phyloP scores from a whole-genome alignment of 495 filamentous ascomycete genomes.

The Entonaema liquescens region DNA sequence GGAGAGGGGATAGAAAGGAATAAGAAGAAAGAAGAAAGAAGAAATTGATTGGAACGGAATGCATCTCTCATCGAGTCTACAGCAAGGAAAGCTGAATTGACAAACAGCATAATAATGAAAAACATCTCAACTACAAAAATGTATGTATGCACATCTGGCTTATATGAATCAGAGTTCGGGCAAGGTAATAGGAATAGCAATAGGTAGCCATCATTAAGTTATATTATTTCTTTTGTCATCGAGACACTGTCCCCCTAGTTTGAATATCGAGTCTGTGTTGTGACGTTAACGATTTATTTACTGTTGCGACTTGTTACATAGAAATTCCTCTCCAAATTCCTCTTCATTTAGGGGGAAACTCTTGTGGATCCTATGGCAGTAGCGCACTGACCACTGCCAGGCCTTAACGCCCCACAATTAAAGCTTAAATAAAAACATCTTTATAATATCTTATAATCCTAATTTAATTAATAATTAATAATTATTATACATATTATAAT shows the following conservation, averaged over 20 bases:
- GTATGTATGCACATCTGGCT: slow-evolving; percentile 1
- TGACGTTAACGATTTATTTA: neutral
- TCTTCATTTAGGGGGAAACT: no score
- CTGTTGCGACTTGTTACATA: neutral
- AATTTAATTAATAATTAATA: no score
- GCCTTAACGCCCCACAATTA: no score
- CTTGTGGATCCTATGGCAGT: no score
- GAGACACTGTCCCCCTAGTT: neutral
- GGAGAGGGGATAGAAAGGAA: neutral
- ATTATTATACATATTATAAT: no score
- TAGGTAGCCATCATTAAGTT: slow-evolving; percentile 26
- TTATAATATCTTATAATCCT: no score
- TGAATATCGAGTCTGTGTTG: neutral
- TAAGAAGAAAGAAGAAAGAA: neutral
- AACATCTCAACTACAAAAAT: neutral
- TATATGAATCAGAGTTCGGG: slow-evolving; percentile 4
- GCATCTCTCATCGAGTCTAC: neutral
- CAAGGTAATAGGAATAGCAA: slow-evolving; percentile 29
- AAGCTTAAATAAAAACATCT: no score
- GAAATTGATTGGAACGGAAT: slow-evolving; percentile 18
- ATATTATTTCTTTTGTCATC: slow-evolving; percentile 31
- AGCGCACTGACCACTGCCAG: no score
- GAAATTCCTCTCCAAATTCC: neutral
- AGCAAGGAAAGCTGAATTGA: neutral
- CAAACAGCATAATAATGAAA: slow-evolving; percentile 17